Evolutionary conservation across 2,329 filamentous ascomycete species (phyloP), one percentile per base, ranked within the genome.

Genomic region (Fusarium armeniacum): DNA sequence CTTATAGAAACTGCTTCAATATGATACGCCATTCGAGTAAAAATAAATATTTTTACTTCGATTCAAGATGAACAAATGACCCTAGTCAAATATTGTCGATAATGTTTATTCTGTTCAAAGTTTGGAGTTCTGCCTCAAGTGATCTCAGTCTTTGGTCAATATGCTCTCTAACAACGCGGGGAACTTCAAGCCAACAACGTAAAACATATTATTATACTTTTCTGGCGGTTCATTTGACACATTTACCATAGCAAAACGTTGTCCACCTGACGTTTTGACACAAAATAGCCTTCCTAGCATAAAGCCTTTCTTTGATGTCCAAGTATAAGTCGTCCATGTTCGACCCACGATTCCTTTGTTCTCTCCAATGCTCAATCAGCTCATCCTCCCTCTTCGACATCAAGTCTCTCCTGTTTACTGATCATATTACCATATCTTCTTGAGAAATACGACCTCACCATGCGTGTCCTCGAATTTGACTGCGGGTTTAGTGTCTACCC

Each of bases 401-500:
- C 20, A 43, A 18, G 16, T 43, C 7, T 2, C 22, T 16, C 18
- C 3, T 1, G 41, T 12, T 15, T 18, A 12, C 6, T 10, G 26
- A 12, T 3, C 41, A 4, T 4, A 26, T 3, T 2, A 1, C 12
- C 22, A 16, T 28, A 2, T 44, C 20, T 49, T 9, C 20, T 13
- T 28, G 11, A 18, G 9, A 3, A 12, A 22, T 5, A 0, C 4
- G 2, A 22, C n/a, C 1, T 4, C 22, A 38, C 28, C 16, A 62
- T 52, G 36, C 2, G n/a, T 0, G 38, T 20, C 28, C 45, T 18
- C 15, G 38, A 40, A 26, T 62, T 15, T 15, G 33, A 62, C 1
- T 60, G 55, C 26, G 59, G 45, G 6, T 53, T 62, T 45, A 62
- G 56, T 26, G 6, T 62, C 22, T 46, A 44, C 26, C 59, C 55